phyloP scores from a whole-genome alignment of 805 yeast genomes.

The Pichia rugopelliculosa region DNA sequence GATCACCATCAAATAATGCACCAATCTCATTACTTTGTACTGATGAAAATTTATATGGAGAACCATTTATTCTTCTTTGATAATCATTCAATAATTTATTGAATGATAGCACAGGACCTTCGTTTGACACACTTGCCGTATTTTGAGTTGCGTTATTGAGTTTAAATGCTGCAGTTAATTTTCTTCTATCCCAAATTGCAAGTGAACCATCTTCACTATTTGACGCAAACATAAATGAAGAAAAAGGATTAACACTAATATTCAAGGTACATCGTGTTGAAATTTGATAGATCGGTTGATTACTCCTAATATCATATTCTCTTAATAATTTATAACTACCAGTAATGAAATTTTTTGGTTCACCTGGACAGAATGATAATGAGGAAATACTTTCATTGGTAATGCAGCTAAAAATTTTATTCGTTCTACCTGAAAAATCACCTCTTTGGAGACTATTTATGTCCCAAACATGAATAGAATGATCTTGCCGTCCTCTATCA shows the following conservation, averaged over 20 bases:
- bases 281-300: conserved; percentile 61
- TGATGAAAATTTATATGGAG: conserved; percentile 66
- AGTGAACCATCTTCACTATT: conserved; percentile 79
- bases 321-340: conserved; percentile 74
- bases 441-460: conserved; percentile 30
- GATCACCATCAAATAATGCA: conserved; percentile 70
- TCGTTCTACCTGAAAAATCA: conserved; percentile 42
- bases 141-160: conserved; percentile 5
- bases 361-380: conserved; percentile 55
- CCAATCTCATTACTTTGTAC: conserved; percentile 65
- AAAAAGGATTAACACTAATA: conserved; percentile 61
- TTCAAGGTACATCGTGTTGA: conserved; percentile 69
- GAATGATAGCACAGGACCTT: conserved; percentile 50
- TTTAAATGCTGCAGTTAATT: conserved; percentile 29
- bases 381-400: conserved; percentile 72
- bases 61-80: conserved; percentile 46
- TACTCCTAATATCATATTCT: conserved; percentile 66
- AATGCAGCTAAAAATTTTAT: conserved; percentile 47
- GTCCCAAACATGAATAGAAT: conserved; percentile 76
- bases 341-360: conserved; percentile 48
- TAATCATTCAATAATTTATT: conserved; percentile 56
- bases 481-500: conserved; percentile 71
- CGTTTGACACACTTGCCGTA: conserved; percentile 26
- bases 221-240: conserved; percentile 61
- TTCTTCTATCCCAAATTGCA: conserved; percentile 76